Evolutionary conservation across 106 monocot genomes (phyloP).

Genomic region (Platanthera guangdongensis): DNA sequence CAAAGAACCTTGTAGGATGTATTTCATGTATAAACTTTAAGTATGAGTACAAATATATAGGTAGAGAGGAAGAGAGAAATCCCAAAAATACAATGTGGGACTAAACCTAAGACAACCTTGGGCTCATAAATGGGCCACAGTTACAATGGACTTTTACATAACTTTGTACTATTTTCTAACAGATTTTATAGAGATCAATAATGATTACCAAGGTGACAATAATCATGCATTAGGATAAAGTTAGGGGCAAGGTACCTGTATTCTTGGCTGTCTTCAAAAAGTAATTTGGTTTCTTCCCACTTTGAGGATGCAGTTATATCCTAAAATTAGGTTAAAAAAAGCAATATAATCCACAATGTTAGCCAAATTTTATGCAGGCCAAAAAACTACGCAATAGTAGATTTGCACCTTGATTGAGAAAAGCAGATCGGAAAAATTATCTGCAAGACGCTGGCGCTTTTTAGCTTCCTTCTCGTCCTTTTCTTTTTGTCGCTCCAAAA

Average conservation of each 20-base stretch:
- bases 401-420: constrained; percentile 65
- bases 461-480: constrained; percentile 93
- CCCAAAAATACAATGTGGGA: too few species aligned
- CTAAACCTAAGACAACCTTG: too few species aligned
- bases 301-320: constrained; percentile 80
- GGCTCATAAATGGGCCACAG: too few species aligned
- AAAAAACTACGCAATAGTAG: background rate
- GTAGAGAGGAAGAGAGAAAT: too few species aligned
- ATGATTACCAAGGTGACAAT: background rate
- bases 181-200: background rate
- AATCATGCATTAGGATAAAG: background rate
- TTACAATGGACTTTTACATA: too few species aligned
- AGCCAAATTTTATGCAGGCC: background rate
- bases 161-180: too few species aligned
- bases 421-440: constrained; percentile 72
- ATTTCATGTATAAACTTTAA: too few species aligned
- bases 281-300: constrained; percentile 76
- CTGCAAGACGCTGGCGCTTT: constrained; percentile 65
- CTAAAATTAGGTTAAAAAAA: constrained; percentile 22
- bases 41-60: too few species aligned
- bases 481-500: constrained; percentile 67
- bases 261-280: constrained; percentile 87
- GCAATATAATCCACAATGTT: constrained; percentile 1
- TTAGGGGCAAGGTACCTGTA: constrained; percentile 42
- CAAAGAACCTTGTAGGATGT: too few species aligned